Percentiles rank a stretch among this genome's conserved stretches.
phyloP scores from a whole-genome alignment of 371 early-diverging fungal species.

The Syncephalastrum contaminatum region DNA sequence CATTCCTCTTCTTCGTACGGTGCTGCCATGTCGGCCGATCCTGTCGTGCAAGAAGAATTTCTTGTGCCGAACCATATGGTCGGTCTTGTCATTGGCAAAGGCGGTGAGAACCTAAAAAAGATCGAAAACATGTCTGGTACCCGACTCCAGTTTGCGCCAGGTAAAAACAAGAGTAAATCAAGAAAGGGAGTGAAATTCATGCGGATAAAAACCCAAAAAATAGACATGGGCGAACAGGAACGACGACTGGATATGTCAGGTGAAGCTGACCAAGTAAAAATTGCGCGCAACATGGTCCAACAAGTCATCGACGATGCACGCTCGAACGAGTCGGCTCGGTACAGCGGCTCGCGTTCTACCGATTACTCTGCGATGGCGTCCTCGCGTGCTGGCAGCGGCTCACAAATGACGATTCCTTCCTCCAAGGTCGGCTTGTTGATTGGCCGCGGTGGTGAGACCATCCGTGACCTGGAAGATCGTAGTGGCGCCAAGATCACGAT shows the following conservation, averaged over 20 bases:
- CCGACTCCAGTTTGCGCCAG: constrained; percentile 69
- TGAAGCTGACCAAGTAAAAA: constrained; percentile 56
- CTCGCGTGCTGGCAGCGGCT: constrained; percentile 29
- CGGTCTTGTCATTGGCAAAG: constrained; percentile 84
- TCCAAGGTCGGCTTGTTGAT: constrained; percentile 86
- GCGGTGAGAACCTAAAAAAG: constrained; percentile 79
- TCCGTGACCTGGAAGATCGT: constrained; percentile 77
- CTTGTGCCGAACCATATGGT: constrained; percentile 69
- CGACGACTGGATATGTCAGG: constrained; percentile 68
- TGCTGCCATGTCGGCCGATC: constrained; percentile 5
- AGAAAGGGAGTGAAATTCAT: not conserved
- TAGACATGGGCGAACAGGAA: constrained; percentile 51
- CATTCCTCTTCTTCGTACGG: constrained; percentile 17
- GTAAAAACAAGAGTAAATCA: constrained; percentile 24
- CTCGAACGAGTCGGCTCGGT: constrained; percentile 25
- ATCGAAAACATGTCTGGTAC: constrained; percentile 76
- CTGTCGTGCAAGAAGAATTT: constrained; percentile 49
- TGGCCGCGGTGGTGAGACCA: constrained; percentile 89
- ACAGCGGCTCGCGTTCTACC: constrained; percentile 5
- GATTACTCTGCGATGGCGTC: not conserved
- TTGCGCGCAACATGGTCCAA: constrained; percentile 63
- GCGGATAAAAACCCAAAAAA: not conserved
- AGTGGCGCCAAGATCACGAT: constrained; percentile 85
- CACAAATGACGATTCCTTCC: constrained; percentile 60
- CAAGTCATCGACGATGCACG: constrained; percentile 47